Conservation (phyloP, 1,139 yeast species). For the Wickerhamomyces sp. region DNA sequence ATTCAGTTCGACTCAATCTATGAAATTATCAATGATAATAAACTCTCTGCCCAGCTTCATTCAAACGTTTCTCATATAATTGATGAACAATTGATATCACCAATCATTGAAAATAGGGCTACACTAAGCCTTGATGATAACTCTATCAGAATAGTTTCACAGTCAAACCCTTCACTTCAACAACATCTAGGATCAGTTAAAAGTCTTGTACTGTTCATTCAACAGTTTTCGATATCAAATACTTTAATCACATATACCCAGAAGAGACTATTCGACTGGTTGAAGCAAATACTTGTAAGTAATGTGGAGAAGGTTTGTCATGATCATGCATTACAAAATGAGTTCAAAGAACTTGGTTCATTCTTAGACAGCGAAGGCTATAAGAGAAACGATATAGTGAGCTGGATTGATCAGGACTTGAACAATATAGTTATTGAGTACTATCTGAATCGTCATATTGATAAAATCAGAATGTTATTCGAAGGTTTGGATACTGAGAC, state of each 20-base stretch:
- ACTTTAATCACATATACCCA: conserved; percentile 18
- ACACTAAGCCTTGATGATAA: conserved; percentile 2
- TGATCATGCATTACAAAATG: conserved; percentile 4
- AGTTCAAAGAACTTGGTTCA: conserved; percentile 13
- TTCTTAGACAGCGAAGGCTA: conserved; percentile 11
- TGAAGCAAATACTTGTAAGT: conserved; percentile 13
- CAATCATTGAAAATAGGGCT: conserved; percentile 1
- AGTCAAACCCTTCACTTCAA: neutral
- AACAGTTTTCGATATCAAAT: conserved; percentile 11
- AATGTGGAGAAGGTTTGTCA: conserved; percentile 13
- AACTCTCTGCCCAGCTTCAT: neutral
- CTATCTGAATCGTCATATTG: conserved; percentile 17
- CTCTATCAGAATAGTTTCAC: neutral
- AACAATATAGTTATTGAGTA: conserved; percentile 16
- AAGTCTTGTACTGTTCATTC: conserved; percentile 15
- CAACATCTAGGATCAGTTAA: conserved; percentile 11
- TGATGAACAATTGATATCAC: conserved; percentile 11
- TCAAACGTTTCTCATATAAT: conserved; percentile 12
- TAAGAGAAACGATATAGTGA: conserved; percentile 15
- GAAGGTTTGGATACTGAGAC: neutral
- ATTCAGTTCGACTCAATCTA: conserved; percentile 11
- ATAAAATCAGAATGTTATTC: conserved; percentile 7
- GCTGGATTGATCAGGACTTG: conserved; percentile 20
- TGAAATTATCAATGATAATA: conserved; percentile 6
- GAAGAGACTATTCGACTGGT: conserved; percentile 16